phyloP scores from a whole-genome alignment of 257 asterid genomes.

The Nicotiana tomentosiformis region DNA sequence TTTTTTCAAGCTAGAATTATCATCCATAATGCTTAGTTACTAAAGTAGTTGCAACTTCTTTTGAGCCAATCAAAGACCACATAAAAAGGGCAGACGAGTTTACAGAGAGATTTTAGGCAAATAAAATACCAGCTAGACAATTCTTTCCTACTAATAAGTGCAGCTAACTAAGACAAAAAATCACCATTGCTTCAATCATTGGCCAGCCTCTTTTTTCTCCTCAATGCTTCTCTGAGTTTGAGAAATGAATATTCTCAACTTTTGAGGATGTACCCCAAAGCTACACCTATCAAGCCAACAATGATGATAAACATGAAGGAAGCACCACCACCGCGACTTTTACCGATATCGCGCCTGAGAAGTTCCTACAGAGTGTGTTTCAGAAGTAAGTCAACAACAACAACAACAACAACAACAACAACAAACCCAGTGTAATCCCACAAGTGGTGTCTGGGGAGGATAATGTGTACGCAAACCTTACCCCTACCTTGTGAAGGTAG shows the following conservation, averaged over 20 bases:
- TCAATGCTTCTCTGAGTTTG: conserved; percentile 2
- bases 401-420: no score
- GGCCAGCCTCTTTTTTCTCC: neutral
- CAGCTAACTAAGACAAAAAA: neutral
- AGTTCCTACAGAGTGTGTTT: conserved; percentile 9
- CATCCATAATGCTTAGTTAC: neutral
- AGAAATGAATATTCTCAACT: neutral
- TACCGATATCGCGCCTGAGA: conserved; percentile 11
- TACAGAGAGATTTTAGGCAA: conserved; percentile 1
- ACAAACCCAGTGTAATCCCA: no score
- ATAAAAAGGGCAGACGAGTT: neutral
- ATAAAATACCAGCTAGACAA: neutral
- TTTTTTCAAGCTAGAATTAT: neutral
- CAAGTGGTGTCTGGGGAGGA: no score
- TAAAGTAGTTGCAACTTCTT: neutral
- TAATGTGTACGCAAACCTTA: no score
- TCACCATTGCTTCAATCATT: neutral
- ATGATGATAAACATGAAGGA: conserved; percentile 22
- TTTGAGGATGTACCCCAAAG: conserved; percentile 29
- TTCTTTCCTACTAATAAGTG: neutral
- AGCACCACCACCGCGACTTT: conserved; percentile 11
- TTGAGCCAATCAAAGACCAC: neutral
- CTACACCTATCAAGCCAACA: conserved; percentile 21
- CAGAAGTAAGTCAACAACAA: neutral
- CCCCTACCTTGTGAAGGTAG: no score